Percentiles rank a stretch among this genome's conserved stretches.
Evolutionary conservation across 257 asterid species (phyloP).

Genomic region (Scutellaria galericulata): DNA sequence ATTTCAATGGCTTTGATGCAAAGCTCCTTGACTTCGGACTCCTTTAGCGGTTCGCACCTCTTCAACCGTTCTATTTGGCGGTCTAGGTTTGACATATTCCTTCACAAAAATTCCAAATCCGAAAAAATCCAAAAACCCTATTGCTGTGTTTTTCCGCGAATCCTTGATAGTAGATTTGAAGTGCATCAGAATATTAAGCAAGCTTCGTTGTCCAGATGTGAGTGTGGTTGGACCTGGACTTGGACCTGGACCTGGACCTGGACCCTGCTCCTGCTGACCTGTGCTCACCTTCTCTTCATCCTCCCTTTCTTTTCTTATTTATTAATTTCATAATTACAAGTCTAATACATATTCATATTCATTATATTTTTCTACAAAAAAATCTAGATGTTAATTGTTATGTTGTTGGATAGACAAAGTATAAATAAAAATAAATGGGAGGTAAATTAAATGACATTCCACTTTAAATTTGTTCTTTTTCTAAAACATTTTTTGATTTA

Average conservation of each 20-base stretch:
- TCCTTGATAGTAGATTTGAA: no score
- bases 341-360: no score
- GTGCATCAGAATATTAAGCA: not conserved
- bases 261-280: not conserved
- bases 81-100: constrained; percentile 88
- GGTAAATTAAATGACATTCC: no score
- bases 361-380: no score
- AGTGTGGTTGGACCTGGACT: not conserved
- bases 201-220: not conserved
- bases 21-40: constrained; percentile 83
- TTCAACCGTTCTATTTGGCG: constrained; percentile 93
- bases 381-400: no score
- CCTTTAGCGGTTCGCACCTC: constrained; percentile 86
- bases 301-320: no score
- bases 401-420: no score
- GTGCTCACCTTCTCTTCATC: not conserved
- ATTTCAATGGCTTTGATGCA: constrained; percentile 94
- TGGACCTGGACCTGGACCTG: not conserved
- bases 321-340: no score
- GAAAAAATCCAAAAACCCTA: constrained; percentile 16
- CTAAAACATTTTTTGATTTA: no score
- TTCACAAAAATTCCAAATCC: constrained; percentile 9
- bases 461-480: no score
- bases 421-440: no score
- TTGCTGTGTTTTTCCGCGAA: not conserved